phyloP scores from a whole-genome alignment of 2,329 filamentous ascomycete genomes.

The Ilyonectria destructans region DNA sequence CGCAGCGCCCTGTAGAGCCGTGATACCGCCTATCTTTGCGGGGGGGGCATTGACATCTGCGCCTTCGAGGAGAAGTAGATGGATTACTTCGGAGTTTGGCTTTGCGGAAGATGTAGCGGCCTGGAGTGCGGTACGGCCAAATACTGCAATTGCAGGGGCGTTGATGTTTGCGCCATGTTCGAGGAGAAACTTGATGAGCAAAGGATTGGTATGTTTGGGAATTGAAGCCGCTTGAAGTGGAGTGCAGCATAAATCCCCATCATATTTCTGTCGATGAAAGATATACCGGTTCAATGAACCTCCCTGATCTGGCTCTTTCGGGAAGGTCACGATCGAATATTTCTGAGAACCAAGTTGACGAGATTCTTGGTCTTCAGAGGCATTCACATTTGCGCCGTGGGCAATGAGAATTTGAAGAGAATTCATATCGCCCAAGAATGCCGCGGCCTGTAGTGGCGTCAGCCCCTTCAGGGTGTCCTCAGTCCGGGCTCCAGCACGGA shows the following conservation, averaged over 20 bases:
- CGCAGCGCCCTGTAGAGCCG: constrained; percentile 19
- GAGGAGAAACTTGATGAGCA: background rate
- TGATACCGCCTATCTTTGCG: background rate
- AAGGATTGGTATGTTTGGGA: background rate
- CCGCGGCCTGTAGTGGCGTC: background rate
- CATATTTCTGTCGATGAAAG: too few species aligned
- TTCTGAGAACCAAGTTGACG: too few species aligned
- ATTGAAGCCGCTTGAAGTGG: constrained; percentile 1
- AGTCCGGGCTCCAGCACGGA: background rate
- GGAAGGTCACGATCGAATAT: too few species aligned
- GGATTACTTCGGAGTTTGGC: background rate
- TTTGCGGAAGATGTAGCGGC: background rate
- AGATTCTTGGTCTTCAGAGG: background rate
- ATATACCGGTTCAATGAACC: too few species aligned
- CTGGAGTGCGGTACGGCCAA: constrained; percentile 4
- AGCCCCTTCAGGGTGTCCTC: background rate
- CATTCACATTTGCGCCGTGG: background rate
- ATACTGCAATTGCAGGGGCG: background rate
- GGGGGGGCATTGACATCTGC: constrained; percentile 18
- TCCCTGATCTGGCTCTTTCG: too few species aligned
- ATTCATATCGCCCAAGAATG: background rate
- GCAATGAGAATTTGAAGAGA: background rate
- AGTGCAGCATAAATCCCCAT: background rate
- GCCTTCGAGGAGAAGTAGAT: background rate
- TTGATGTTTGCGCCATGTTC: background rate